A percentile compares a stretch with the other conserved stretches of the same genome.
phyloP scores from a whole-genome alignment of 495 filamentous ascomycete genomes.

The Bacidia rubella region DNA sequence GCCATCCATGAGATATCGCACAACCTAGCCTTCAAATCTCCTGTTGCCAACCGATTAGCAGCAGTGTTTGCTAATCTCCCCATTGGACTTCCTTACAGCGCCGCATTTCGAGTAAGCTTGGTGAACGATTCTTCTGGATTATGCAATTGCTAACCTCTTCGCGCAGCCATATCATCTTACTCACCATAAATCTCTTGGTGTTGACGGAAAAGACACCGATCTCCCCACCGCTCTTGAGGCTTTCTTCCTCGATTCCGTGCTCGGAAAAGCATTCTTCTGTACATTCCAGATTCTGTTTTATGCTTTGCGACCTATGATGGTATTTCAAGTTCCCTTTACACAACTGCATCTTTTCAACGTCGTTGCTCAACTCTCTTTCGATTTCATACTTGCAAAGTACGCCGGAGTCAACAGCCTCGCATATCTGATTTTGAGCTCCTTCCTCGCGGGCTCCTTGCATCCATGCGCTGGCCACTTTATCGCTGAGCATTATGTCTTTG shows the following conservation, averaged over 20 bases:
- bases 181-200: slow-evolving; percentile 97
- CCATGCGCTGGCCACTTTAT: slow-evolving; percentile 97
- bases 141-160: slow-evolving; percentile 1
- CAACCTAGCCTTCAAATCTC: slow-evolving; percentile 83
- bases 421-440: slow-evolving; percentile 76
- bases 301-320: slow-evolving; percentile 91
- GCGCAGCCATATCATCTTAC: slow-evolving; percentile 91
- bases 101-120: slow-evolving; percentile 67
- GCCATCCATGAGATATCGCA: slow-evolving; percentile 99
- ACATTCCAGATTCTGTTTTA: slow-evolving; percentile 99
- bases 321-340: slow-evolving; percentile 82
- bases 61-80: slow-evolving; percentile 92
- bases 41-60: slow-evolving; percentile 69
- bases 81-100: slow-evolving; percentile 91
- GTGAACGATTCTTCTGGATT: background rate
- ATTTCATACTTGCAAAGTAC: slow-evolving; percentile 48
- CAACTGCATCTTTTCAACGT: slow-evolving; percentile 75
- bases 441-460: slow-evolving; percentile 87
- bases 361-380: slow-evolving; percentile 60
- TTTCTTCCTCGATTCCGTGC: slow-evolving; percentile 85
- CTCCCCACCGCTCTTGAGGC: slow-evolving; percentile 88
- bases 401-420: slow-evolving; percentile 46
- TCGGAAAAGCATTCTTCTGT: slow-evolving; percentile 98
- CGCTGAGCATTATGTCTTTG: slow-evolving; percentile 98
- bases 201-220: slow-evolving; percentile 92